Conservation (phyloP, 75 land plant genomes). For the Cupressus sempervirens region DNA sequence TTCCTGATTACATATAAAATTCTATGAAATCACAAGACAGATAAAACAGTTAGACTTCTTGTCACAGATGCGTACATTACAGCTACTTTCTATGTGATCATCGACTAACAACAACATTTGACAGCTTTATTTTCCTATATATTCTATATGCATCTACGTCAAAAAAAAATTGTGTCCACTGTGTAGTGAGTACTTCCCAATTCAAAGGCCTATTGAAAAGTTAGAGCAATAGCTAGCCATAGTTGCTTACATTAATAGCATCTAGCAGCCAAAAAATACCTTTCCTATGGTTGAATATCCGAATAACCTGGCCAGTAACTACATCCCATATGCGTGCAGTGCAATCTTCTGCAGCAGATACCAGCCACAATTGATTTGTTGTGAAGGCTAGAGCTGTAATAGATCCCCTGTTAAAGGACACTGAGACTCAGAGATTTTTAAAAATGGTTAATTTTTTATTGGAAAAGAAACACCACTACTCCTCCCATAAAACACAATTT, state of each 20-base stretch:
- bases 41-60: background rate
- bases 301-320: conserved; percentile 12
- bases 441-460: no score
- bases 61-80: background rate
- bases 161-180: background rate
- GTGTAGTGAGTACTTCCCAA: background rate
- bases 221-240: background rate
- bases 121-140: background rate
- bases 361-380: conserved; percentile 29
- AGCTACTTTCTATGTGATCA: background rate
- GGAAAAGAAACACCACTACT: background rate
- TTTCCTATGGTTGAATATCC: background rate
- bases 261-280: background rate
- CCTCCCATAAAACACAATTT: background rate
- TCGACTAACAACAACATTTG: background rate
- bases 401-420: conserved; percentile 31
- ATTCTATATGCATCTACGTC: background rate
- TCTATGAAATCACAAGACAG: background rate
- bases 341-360: conserved; percentile 62
- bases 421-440: background rate
- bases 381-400: conserved; percentile 53
- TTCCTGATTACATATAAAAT: background rate
- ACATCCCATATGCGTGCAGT: conserved; percentile 57
- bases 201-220: background rate
- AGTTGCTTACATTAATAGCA: background rate